Percentiles rank a stretch among this genome's conserved stretches.
phyloP scores from a whole-genome alignment of 73 alveolate genomes.

The Uronychia binucleata region DNA sequence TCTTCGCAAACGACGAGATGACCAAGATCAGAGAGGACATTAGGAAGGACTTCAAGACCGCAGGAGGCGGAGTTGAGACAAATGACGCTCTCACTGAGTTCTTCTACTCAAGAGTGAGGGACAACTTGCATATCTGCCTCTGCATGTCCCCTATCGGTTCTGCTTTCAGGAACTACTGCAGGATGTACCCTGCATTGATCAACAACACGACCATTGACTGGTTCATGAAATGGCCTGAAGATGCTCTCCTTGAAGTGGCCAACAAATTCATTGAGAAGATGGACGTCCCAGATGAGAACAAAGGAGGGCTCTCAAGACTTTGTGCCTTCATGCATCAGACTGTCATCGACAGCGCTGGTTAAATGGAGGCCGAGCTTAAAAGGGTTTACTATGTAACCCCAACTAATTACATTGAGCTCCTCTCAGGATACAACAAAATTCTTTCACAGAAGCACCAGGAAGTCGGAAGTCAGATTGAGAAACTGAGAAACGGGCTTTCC shows the following conservation, averaged over 20 bases:
- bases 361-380: conserved; percentile 94
- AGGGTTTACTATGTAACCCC: conserved; percentile 99
- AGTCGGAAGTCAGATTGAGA: conserved; percentile 91
- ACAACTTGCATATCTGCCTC: conserved; percentile 97
- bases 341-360: conserved; percentile 78
- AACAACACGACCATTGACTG: conserved; percentile 99
- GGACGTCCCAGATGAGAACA: conserved; percentile 66
- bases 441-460: conserved; percentile 83
- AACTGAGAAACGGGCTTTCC: conserved; percentile 97
- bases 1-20: conserved; percentile 96
- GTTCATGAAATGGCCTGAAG: conserved; percentile 99
- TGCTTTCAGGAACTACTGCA: conserved; percentile 95
- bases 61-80: conserved; percentile 85
- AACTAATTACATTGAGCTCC: conserved; percentile 98
- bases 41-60: conserved; percentile 78
- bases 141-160: conserved; percentile 99
- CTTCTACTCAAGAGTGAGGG: conserved; percentile 95
- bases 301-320: conserved; percentile 68
- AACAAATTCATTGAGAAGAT: conserved; percentile 78
- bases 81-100: conserved; percentile 94
- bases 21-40: conserved; percentile 91
- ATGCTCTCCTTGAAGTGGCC: conserved; percentile 98
- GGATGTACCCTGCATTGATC: conserved; percentile 99
- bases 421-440: conserved; percentile 90
- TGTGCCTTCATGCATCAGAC: conserved; percentile 78